Percentiles rank a stretch among this genome's conserved stretches.
Evolutionary conservation across 768 basidiomycete species (phyloP).

Genomic region (Piloderma croceum): DNA sequence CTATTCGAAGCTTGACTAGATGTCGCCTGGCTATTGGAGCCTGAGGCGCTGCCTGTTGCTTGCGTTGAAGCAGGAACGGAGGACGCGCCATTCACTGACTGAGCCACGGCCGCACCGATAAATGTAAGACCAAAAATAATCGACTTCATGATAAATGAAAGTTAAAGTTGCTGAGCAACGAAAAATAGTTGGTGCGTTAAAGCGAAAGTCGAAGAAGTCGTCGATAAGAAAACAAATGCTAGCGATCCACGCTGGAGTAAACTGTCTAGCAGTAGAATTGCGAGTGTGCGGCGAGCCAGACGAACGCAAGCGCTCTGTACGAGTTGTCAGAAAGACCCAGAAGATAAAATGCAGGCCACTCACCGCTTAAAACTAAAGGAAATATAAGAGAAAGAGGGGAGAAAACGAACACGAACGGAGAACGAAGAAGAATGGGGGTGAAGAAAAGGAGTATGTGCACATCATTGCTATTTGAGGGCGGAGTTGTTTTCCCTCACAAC

Average conservation of each 20-base stretch:
- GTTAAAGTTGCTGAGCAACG: constrained; percentile 33
- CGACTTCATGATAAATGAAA: constrained; percentile 60
- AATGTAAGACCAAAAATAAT: constrained; percentile 55
- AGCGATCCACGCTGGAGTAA: constrained; percentile 70
- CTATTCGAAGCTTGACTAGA: not conserved
- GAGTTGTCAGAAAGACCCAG: constrained; percentile 1
- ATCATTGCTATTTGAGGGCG: constrained; percentile 32
- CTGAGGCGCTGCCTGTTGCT: constrained; percentile 3
- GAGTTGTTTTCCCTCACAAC: constrained; percentile 34
- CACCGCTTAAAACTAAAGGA: constrained; percentile 34
- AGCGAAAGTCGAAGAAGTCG: constrained; percentile 25
- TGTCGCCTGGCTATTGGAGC: not conserved
- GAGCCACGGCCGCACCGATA: constrained; percentile 51
- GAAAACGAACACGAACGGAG: constrained; percentile 37
- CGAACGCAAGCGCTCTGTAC: constrained; percentile 40
- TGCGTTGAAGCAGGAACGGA: constrained; percentile 16
- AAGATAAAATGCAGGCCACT: constrained; percentile 16
- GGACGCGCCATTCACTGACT: constrained; percentile 42
- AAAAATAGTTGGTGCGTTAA: constrained; percentile 30
- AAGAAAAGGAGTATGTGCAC: constrained; percentile 7
- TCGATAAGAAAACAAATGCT: constrained; percentile 30
- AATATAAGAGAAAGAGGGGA: constrained; percentile 23
- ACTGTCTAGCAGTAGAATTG: constrained; percentile 61
- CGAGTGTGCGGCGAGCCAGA: constrained; percentile 36
- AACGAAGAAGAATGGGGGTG: constrained; percentile 31